Evolutionary conservation across 345 rosid species (phyloP).

Genomic region (Abelmoschus esculentus): DNA sequence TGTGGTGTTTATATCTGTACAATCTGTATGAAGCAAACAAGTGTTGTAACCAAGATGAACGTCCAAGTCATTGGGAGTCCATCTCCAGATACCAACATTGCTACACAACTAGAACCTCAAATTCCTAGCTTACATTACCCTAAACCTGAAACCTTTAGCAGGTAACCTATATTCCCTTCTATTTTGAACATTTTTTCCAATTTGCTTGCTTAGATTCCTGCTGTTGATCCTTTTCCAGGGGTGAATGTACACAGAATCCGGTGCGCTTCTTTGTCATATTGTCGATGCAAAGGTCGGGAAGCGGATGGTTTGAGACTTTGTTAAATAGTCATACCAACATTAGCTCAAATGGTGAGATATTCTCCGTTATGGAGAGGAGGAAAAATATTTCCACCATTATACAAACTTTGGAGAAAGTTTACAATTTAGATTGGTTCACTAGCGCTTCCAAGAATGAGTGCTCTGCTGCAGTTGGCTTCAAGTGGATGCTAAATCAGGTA

Average conservation of each 20-base stretch:
- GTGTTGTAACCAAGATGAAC: conserved; percentile 25
- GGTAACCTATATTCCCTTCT: conserved; percentile 33
- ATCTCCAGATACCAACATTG: conserved; percentile 10
- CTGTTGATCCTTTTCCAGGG: conserved; percentile 32
- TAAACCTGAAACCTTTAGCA: conserved; percentile 63
- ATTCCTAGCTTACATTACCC: conserved; percentile 61
- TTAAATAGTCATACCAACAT: conserved; percentile 83
- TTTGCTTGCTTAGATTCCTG: neutral
- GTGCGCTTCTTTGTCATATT: conserved; percentile 75
- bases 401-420: conserved; percentile 65
- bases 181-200: neutral
- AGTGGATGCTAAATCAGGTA: conserved; percentile 99
- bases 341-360: conserved; percentile 95
- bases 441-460: conserved; percentile 97
- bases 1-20: conserved; percentile 67
- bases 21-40: conserved; percentile 60
- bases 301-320: conserved; percentile 98
- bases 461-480: conserved; percentile 93
- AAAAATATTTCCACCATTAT: conserved; percentile 53
- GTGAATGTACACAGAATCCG: conserved; percentile 69
- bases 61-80: conserved; percentile 40
- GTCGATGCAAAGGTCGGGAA: conserved; percentile 97
- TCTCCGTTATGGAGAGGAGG: conserved; percentile 58
- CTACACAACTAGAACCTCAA: conserved; percentile 17
- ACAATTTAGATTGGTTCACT: conserved; percentile 76